Percentiles rank a stretch among this genome's conserved stretches.
These are phyloP conservation scores for Schizochytrium sp. DNA, from an alignment of 108 stramenopile species.

Conservation along the genomic window DNA sequence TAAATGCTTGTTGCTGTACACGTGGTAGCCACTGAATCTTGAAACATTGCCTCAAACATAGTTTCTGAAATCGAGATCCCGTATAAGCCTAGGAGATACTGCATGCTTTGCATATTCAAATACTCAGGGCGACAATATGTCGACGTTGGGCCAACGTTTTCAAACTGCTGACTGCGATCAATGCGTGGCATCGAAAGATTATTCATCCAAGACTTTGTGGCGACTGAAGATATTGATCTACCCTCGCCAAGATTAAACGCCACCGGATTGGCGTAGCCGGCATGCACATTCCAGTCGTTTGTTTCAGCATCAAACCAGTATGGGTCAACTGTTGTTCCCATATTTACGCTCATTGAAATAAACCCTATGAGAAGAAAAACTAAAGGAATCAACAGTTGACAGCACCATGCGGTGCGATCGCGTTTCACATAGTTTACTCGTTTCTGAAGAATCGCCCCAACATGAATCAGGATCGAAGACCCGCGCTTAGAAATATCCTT, in stretches of 20 bases:
- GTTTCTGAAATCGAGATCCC: neutral
- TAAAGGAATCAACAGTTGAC: conserved; percentile 75
- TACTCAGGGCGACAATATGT: neutral
- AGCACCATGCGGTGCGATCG: conserved; percentile 69
- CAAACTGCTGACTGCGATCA: neutral
- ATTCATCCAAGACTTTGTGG: conserved; percentile 3
- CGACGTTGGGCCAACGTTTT: neutral
- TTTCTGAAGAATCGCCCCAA: conserved; percentile 64
- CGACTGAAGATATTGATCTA: neutral
- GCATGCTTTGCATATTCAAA: neutral
- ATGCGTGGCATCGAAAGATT: neutral
- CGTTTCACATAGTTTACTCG: conserved; percentile 62
- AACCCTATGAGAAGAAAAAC: conserved; percentile 75
- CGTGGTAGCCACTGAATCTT: neutral
- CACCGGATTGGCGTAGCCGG: neutral
- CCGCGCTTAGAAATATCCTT: neutral
- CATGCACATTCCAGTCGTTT: neutral
- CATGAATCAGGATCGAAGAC: conserved; percentile 11
- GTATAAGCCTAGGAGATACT: neutral
- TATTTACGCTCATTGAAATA: conserved; percentile 18
- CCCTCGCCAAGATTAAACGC: neutral
- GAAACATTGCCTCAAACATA: neutral
- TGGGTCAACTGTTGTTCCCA: neutral
- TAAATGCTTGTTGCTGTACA: neutral
- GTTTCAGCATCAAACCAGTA: neutral